Evolutionary conservation across 495 filamentous ascomycete species (phyloP), one percentile per base, ranked within the genome.

Genomic region (Immersiella caudata): DNA sequence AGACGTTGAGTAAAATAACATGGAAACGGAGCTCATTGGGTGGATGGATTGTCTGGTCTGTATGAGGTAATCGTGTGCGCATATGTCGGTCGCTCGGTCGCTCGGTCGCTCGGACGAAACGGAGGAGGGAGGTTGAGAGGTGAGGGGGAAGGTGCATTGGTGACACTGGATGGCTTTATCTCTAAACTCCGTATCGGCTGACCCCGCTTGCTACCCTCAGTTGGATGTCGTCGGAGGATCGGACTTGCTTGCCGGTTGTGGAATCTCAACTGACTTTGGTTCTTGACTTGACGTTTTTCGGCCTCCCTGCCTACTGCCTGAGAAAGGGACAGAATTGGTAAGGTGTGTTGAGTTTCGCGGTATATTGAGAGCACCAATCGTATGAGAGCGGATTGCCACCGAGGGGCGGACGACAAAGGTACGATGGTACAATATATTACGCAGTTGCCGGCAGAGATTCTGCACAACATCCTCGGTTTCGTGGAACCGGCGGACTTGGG

Each of bases 401-500:
- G n/a, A n/a, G n/a, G n/a, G n/a, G n/a, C n/a, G n/a, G 35, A 36
- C 20, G 33, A n/a, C 1, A 1, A 9, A n/a, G n/a, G 16, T 49
- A 66, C 1, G 22, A 81, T 79, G 77, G 70, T 68, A 18, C 66
- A 33, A 8, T 8, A 66, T 52, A 60, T 82, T 1, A 78, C 74
- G 9, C 74, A 78, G n/a, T 79, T 86, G 8, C 84, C 84, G 6
- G 79, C 83, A n/a, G 87, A 90, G 75, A 81, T 88, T 55, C 67
- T 89, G 27, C 83, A 87, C 67, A 75, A 79, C 66, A 84, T 90
- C 63, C 76, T 90, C 50, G 66, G 72, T 57, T 80, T 82, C 61
- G 73, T 86, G n/a, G 76, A 85, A n/a, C 84, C 85, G 1, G 67
- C 75, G 33, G 87, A 88, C 66, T 68, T 90, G 33, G 77, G 75